phyloP scores from a whole-genome alignment of 257 asterid genomes.

The Solanum dulcamara region DNA sequence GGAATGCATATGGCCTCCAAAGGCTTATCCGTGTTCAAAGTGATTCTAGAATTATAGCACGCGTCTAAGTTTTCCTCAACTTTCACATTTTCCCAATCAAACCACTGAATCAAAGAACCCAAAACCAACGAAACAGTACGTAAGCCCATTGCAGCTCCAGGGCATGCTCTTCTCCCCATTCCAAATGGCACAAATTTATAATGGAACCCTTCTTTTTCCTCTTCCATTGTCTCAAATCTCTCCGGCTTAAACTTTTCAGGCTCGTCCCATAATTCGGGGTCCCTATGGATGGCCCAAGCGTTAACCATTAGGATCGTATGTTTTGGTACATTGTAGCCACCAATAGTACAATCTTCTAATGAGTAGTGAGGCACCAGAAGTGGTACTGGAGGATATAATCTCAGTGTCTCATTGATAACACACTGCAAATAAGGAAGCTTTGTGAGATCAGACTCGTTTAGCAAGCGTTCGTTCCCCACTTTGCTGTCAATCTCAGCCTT shows the following conservation, averaged over 20 bases:
- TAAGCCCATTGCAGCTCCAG: slow-evolving; percentile 36
- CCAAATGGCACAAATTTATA: slow-evolving; percentile 40
- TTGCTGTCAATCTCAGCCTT: slow-evolving; percentile 35
- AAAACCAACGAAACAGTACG: slow-evolving; percentile 28
- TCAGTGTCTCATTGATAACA: slow-evolving; percentile 37
- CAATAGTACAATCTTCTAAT: slow-evolving; percentile 20
- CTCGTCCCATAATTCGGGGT: slow-evolving; percentile 42
- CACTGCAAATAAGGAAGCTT: slow-evolving; percentile 40
- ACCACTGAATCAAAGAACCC: slow-evolving; percentile 46
- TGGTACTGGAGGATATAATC: slow-evolving; percentile 41
- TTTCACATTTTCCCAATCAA: slow-evolving; percentile 29
- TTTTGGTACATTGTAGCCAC: slow-evolving; percentile 30
- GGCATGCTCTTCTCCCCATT: slow-evolving; percentile 47
- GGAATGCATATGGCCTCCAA: slow-evolving; percentile 32
- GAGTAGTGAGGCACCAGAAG: slow-evolving; percentile 42
- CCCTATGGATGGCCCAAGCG: slow-evolving; percentile 47
- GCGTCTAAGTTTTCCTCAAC: slow-evolving; percentile 1
- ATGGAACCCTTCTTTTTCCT: slow-evolving; percentile 15
- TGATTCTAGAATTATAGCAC: neutral
- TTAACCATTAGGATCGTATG: slow-evolving; percentile 35
- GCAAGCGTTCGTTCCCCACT: slow-evolving; percentile 22
- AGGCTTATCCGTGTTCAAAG: slow-evolving; percentile 22
- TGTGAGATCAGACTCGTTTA: slow-evolving; percentile 34
- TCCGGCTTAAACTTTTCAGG: slow-evolving; percentile 36
- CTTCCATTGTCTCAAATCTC: slow-evolving; percentile 22